phyloP scores from a whole-genome alignment of 768 basidiomycete species.

The Neoboletus brunneissimus region DNA sequence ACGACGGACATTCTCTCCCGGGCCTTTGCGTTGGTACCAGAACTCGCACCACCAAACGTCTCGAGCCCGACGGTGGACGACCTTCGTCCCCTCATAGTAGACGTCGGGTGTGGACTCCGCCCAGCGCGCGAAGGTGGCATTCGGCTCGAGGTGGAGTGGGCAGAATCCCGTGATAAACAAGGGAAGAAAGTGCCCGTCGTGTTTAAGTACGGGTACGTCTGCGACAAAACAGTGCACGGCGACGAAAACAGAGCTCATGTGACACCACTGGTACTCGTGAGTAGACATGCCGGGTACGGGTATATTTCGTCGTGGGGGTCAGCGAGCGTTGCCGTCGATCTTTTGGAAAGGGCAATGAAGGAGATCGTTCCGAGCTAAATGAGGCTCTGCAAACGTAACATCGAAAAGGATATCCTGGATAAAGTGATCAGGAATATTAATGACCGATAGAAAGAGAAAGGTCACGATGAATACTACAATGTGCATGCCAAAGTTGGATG shows the following conservation, averaged over 20 bases:
- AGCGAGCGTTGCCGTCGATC: constrained; percentile 44
- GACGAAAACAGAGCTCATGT: not conserved
- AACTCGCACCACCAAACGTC: constrained; percentile 52
- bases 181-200: constrained; percentile 43
- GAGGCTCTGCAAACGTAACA: not conserved
- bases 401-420: not conserved
- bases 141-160: constrained; percentile 48
- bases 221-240: not conserved
- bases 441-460: not conserved
- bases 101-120: constrained; percentile 47
- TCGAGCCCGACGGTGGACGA: constrained; percentile 48
- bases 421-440: not conserved
- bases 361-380: not conserved
- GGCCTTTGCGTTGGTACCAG: constrained; percentile 47
- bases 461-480: not conserved
- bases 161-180: constrained; percentile 22
- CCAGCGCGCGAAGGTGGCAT: constrained; percentile 56
- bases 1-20: constrained; percentile 54
- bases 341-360: constrained; percentile 35
- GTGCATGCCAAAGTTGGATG: not conserved
- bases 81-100: constrained; percentile 41
- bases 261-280: not conserved
- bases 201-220: constrained; percentile 47
- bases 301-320: constrained; percentile 62
- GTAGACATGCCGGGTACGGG: constrained; percentile 54